Evolutionary conservation across 495 filamentous ascomycete species (phyloP), one percentile per base, ranked within the genome.

Genomic region (Filosporella fistucella): DNA sequence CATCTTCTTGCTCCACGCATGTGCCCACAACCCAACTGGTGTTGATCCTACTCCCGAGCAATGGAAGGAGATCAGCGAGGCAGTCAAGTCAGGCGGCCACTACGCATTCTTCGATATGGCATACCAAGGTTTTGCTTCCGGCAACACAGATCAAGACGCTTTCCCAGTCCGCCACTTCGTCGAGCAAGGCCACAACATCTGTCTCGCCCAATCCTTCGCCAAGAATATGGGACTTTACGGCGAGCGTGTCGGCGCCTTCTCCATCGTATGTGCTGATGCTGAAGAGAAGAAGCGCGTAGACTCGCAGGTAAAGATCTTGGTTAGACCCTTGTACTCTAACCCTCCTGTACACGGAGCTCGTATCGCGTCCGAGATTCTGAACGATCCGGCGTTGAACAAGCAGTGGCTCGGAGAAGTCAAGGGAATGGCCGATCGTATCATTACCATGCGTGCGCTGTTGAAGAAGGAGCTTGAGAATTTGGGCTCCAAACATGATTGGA

Each of bases 221-320:
- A 98, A 98, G 87, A 98, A 98, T 80, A 98, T 98, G 93, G 93
- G 93, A 69, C 86, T 98, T 53, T 98, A 98, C 63, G 93, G 93
- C 64, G 93, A 98, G 77, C 91, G 93, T 72, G 89, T 95, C 43
- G 93, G 93, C 61, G 91, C 90, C 46, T 98, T 98, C 81, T 95
- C 88, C 45, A 79, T 97, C 46, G 82, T 96, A 53, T 86, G 85
- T 64, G 86, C 79, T 44, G 81, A 81, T 40, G 72, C 83, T 50
- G 91, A 88, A 56, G 93, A 97, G 81, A 90, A 89, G 79, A 93
- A 89, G 76, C 88, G 91, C 45, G 81, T 98, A 45, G 93, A 97
- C 60, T 95, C 89, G 11, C 93, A 98, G 72, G 72, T 98, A 75
- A 98, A 98, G 80, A 98, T 98, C 60, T 80, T 97, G 44, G 86